Base-by-base conservation (phyloP, 1,284 basidiomycete genomes). In the Microbotryum intermedium region DNA sequence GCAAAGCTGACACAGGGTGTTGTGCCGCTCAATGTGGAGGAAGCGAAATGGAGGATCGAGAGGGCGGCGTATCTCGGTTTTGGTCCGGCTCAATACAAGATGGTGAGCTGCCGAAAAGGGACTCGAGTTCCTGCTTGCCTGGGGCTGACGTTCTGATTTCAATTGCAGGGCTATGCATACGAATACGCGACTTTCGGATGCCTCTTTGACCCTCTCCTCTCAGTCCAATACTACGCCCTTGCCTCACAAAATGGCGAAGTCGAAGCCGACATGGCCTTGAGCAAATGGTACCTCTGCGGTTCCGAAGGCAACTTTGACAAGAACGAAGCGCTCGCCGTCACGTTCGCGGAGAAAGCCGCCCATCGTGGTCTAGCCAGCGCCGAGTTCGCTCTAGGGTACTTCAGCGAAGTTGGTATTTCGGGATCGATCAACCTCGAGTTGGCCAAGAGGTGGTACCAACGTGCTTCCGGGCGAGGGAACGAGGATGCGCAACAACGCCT, bases 381-480 rank as follows among this genome's bases (percentile, higher is more conserved):
- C 0, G 88, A 93, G 74, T 97, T 97, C 73, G 92, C 92, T 0
- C 84, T 97, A 81, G 93, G 90, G 0, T 97, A 97, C 73, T 95
- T 92, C 72, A 79, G 80, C 45, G 90, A 93, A 72, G 88, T 79
- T 30, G 78, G 78, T 4, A 67, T 71, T 51, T 62, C 85, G 0
- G 81, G 82, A 0, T 69, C 76, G n/a, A 83, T 83, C 70, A 82
- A 90, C 71, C 61, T 91, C 28, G 79, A 80, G 0, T 75, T 76
- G 2, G 86, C 89, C 5, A 75, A 78, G 56, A 79, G 76, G 69
- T 93, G 89, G 87, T 93, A 78, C 65, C 57, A 51, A 0, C 70
- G 73, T 39, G 90, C 91, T 0, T 79, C 83, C 20, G 78, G 82
- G n/a, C 84, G 89, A 58, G 88, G 86, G 9, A 94, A 92, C 71